These are phyloP conservation scores for Yamadazyma atlantica DNA, from an alignment of 1,139 yeast species.

Conservation along the genomic window DNA sequence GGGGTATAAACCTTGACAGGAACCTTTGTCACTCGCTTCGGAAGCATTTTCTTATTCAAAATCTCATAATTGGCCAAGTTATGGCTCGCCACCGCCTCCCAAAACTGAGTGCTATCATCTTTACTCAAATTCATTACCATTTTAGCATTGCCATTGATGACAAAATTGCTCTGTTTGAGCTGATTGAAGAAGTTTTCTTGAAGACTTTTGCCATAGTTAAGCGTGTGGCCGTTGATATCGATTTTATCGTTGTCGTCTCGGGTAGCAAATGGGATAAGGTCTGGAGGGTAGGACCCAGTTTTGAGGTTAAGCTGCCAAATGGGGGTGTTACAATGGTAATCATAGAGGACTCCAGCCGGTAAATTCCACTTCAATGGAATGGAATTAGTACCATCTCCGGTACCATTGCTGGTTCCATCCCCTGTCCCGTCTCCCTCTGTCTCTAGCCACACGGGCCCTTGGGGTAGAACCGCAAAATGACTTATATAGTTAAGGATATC, in stretches of 20 bases:
- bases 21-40: constrained; percentile 37
- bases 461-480: constrained; percentile 22
- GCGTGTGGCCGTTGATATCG: neutral
- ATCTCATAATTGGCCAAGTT: constrained; percentile 24
- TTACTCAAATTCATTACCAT: constrained; percentile 73
- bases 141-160: constrained; percentile 71
- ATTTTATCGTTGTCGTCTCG: constrained; percentile 12
- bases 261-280: constrained; percentile 49
- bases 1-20: constrained; percentile 65
- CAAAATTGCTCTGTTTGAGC: constrained; percentile 75
- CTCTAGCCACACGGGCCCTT: constrained; percentile 60
- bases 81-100: constrained; percentile 50
- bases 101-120: constrained; percentile 53
- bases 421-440: constrained; percentile 56
- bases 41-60: constrained; percentile 34
- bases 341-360: constrained; percentile 75
- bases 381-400: too few species aligned
- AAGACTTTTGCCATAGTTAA: constrained; percentile 31
- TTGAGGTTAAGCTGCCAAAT: constrained; percentile 54
- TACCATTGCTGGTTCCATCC: too few species aligned
- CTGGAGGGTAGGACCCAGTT: constrained; percentile 50
- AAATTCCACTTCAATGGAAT: constrained; percentile 74
- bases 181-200: constrained; percentile 68
- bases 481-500: constrained; percentile 45
- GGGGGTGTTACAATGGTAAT: constrained; percentile 50